Conservation (phyloP, 345 rosid species). For the Eucalyptus tenuipes region DNA sequence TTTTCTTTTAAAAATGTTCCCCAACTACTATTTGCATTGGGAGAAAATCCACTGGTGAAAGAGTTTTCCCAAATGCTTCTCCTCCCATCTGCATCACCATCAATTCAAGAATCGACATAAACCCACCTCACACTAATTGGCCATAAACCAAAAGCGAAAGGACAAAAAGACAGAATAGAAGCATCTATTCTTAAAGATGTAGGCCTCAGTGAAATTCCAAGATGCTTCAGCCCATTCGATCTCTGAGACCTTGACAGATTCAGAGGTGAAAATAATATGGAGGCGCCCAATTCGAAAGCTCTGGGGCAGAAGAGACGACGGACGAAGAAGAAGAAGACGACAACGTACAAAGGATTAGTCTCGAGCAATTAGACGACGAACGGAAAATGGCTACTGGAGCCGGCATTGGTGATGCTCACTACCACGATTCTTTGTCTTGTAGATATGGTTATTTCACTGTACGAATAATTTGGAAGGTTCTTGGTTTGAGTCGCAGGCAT, state of each 20-base stretch:
- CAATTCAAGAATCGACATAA: not conserved
- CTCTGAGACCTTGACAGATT: conserved; percentile 28
- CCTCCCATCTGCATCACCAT: not conserved
- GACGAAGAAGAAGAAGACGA: conserved; percentile 7
- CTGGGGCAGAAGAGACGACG: conserved; percentile 9
- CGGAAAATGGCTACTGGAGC: not conserved
- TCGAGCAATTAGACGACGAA: not conserved
- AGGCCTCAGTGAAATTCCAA: not conserved
- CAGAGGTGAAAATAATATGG: conserved; percentile 19
- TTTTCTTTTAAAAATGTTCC: too few species aligned
- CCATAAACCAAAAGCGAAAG: not conserved
- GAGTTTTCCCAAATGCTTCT: not conserved
- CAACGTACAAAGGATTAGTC: not conserved
- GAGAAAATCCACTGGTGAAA: too few species aligned
- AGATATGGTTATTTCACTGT: not conserved
- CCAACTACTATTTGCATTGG: too few species aligned
- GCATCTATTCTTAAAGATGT: not conserved
- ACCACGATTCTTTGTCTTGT: not conserved
- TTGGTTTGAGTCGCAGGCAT: not conserved
- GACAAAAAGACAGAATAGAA: too few species aligned
- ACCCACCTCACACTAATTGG: not conserved
- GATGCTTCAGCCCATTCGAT: conserved; percentile 47
- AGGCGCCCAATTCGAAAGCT: conserved; percentile 11
- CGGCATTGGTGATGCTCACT: not conserved
- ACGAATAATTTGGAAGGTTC: not conserved